Conservation (phyloP, 108 stramenopile genomes). For the Cyclotella baltica region DNA sequence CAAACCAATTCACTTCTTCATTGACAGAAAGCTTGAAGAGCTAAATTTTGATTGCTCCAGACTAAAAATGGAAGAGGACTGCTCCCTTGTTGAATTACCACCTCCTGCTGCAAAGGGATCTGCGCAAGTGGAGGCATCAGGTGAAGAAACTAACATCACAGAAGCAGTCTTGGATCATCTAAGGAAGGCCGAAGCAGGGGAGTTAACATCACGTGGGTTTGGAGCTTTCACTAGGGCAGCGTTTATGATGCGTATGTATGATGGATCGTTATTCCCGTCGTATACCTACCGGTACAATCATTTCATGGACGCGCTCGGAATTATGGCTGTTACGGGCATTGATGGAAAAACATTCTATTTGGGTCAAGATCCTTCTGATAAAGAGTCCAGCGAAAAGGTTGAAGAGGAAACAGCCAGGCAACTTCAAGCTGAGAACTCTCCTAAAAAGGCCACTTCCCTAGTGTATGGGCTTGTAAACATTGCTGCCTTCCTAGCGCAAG, state of each 20-base stretch:
- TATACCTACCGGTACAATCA: conserved; percentile 42
- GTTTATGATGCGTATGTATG: conserved; percentile 35
- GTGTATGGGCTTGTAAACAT: conserved; percentile 58
- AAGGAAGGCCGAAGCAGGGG: conserved; percentile 35
- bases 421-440: conserved; percentile 13
- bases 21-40: conserved; percentile 52
- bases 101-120: conserved; percentile 43
- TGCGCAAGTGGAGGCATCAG: conserved; percentile 22
- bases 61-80: conserved; percentile 34
- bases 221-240: conserved; percentile 34
- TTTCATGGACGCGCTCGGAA: conserved; percentile 39
- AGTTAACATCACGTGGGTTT: conserved; percentile 24
- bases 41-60: conserved; percentile 48
- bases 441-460: conserved; percentile 17
- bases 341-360: conserved; percentile 41
- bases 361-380: conserved; percentile 19
- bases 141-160: conserved; percentile 19
- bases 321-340: conserved; percentile 34
- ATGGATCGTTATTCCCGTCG: conserved; percentile 46
- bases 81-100: conserved; percentile 37
- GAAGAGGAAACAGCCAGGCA: neutral
- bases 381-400: neutral
- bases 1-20: no score
- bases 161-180: conserved; percentile 40
- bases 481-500: conserved; percentile 58